Percentiles rank a stretch among this genome's conserved stretches.
Conservation (phyloP, 345 rosid genomes). For the Cardamine resedifolia region DNA sequence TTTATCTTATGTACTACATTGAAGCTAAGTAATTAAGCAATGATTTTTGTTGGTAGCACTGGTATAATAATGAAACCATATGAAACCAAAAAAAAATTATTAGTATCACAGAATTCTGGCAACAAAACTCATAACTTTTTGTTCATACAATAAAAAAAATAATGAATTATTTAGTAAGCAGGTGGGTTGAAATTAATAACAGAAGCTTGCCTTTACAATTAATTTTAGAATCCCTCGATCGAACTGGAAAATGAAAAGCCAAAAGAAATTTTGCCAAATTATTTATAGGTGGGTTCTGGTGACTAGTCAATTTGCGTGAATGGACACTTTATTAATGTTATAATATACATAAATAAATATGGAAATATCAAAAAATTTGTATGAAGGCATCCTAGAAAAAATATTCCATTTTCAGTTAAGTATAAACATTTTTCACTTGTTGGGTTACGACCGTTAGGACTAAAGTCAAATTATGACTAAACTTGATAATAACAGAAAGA, state of each 20-base stretch:
- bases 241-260: conserved; percentile 29
- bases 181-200: conserved; percentile 13
- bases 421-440: conserved; percentile 13
- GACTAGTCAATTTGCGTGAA: conserved; percentile 38
- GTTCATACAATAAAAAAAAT: background rate
- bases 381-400: conserved; percentile 12
- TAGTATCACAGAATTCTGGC: background rate
- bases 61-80: background rate
- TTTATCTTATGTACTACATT: conserved; percentile 1
- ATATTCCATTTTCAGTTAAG: conserved; percentile 15
- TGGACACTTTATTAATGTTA: conserved; percentile 14
- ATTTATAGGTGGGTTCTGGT: conserved; percentile 33
- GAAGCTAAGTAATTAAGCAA: conserved; percentile 7
- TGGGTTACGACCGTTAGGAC: conserved; percentile 21
- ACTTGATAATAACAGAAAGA: conserved; percentile 23
- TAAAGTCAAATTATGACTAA: conserved; percentile 7
- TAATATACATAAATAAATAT: background rate
- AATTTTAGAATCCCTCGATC: conserved; percentile 1
- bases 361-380: background rate
- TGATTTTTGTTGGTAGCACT: background rate
- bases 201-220: conserved; percentile 2
- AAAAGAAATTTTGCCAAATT: conserved; percentile 30
- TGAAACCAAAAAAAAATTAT: background rate
- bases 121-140: background rate
- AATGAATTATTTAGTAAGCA: conserved; percentile 10